Conservation (phyloP, 139 green algal species). For the Chloropicon primus region DNA sequence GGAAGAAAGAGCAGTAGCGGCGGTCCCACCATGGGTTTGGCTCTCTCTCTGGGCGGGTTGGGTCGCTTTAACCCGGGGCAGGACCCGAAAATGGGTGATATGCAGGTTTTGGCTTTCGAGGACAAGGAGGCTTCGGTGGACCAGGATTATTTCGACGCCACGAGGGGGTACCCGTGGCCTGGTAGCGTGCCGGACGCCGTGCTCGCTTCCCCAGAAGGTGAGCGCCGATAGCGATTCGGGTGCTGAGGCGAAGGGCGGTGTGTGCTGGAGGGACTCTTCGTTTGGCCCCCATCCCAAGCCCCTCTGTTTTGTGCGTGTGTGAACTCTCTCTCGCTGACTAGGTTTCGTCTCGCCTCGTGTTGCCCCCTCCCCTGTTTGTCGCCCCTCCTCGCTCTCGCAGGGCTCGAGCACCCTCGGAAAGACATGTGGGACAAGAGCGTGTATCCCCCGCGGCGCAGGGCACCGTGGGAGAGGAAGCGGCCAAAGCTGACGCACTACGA, state of each 20-base stretch:
- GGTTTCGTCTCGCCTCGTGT: too few species aligned
- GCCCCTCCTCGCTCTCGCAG: too few species aligned
- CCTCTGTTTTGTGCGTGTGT: too few species aligned
- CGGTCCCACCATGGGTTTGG: neutral
- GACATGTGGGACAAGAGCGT: neutral
- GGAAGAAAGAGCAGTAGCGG: too few species aligned
- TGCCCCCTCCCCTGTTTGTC: too few species aligned
- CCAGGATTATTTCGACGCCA: neutral
- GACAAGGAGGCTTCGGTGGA: neutral
- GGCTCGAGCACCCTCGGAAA: neutral
- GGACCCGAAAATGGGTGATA: neutral
- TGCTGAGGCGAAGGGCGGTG: too few species aligned
- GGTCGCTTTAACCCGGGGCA: neutral
- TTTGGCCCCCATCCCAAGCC: too few species aligned
- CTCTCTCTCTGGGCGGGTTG: neutral
- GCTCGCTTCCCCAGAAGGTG: neutral
- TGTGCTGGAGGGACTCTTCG: neutral
- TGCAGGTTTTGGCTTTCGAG: neutral
- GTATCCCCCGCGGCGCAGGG: neutral
- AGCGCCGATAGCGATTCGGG: neutral
- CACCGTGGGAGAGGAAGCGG: slow-evolving; percentile 49
- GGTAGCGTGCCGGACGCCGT: neutral
- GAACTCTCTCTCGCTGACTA: too few species aligned
- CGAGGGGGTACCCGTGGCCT: neutral
- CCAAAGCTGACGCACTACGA: slow-evolving; percentile 65